Evolutionary conservation across 2,329 filamentous ascomycete species (phyloP).

Genomic region (Lachnellula suecica): DNA sequence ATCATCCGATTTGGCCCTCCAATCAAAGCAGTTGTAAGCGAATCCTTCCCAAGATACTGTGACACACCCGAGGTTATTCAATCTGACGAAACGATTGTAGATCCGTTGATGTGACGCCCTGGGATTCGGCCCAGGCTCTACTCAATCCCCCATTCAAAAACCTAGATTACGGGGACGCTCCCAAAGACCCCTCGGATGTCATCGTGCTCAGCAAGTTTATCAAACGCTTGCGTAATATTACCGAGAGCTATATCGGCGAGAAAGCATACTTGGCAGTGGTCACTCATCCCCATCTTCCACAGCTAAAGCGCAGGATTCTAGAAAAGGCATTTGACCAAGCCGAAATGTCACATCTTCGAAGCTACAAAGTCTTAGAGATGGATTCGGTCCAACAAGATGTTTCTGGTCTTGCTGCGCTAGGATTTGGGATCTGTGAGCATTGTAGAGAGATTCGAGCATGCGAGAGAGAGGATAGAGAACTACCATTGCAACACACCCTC

Average conservation of each 20-base stretch:
- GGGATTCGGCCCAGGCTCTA: background rate
- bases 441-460: background rate
- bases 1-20: background rate
- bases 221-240: background rate
- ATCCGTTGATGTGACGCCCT: background rate
- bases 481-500: background rate
- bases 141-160: background rate
- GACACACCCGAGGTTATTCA: background rate
- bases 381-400: background rate
- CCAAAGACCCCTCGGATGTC: background rate
- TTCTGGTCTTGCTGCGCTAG: background rate
- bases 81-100: background rate
- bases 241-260: background rate
- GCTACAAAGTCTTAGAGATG: conserved; percentile 4
- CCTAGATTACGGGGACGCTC: background rate
- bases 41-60: background rate
- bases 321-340: background rate
- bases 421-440: background rate
- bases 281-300: background rate
- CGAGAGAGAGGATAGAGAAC: background rate
- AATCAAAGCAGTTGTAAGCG: background rate
- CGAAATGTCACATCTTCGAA: background rate
- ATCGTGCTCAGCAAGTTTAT: background rate
- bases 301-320: background rate
- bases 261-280: background rate